Evolutionary conservation across 129 eudicot species (phyloP).

Genomic region (Smallanthus sonchifolius): DNA sequence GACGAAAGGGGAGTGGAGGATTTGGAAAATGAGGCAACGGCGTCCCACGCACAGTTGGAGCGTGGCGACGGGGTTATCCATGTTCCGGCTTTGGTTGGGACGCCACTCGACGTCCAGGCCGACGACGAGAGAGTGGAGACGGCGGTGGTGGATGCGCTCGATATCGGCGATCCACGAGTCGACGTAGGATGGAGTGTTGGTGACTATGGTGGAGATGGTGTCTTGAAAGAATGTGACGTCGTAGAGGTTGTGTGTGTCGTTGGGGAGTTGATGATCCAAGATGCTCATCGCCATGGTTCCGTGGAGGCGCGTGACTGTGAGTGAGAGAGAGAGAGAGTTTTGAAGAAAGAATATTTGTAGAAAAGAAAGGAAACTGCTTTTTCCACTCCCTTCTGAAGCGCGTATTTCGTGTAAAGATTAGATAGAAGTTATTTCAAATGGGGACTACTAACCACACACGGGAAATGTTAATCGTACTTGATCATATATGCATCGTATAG

Average conservation of each 20-base stretch:
- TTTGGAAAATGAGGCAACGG: slow-evolving; percentile 17
- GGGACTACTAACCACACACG: too few relatives aligned
- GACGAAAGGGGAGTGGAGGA: neutral
- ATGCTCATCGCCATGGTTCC: slow-evolving; percentile 23
- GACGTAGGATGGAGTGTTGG: slow-evolving; percentile 8
- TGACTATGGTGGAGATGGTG: neutral
- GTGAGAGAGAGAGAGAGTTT: too few relatives aligned
- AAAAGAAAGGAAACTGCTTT: too few relatives aligned
- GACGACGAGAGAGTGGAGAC: slow-evolving; percentile 23
- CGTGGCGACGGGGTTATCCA: slow-evolving; percentile 22
- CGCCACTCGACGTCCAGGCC: slow-evolving; percentile 41
- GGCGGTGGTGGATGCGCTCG: slow-evolving; percentile 1
- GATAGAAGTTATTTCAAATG: too few relatives aligned
- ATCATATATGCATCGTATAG: too few relatives aligned
- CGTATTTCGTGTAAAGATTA: too few relatives aligned
- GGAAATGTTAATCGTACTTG: too few relatives aligned
- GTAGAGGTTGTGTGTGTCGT: slow-evolving; percentile 30
- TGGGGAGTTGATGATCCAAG: slow-evolving; percentile 20
- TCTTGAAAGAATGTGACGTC: slow-evolving; percentile 17
- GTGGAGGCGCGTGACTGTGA: too few relatives aligned
- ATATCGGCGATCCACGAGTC: slow-evolving; percentile 7
- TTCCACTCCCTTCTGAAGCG: too few relatives aligned
- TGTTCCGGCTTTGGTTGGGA: neutral
- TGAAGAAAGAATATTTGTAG: too few relatives aligned
- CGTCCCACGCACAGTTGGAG: slow-evolving; percentile 21